These are phyloP conservation scores for Neurospora sp. DNA, from an alignment of 495 filamentous ascomycete species.

Conservation along the genomic window DNA sequence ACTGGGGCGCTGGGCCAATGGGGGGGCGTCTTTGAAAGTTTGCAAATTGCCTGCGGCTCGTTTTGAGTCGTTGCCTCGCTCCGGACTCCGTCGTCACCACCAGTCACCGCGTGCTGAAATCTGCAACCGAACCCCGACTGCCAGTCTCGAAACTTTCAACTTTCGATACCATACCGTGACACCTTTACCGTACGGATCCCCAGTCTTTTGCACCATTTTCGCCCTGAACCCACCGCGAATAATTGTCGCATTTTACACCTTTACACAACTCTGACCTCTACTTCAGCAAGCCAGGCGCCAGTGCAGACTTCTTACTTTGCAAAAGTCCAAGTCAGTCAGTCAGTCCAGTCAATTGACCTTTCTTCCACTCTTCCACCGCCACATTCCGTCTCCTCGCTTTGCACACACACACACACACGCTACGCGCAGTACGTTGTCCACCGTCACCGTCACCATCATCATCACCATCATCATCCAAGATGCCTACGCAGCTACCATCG, in stretches of 20 bases:
- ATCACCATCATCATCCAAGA: slow-evolving; percentile 18
- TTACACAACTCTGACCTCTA: not conserved
- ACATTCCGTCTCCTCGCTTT: not conserved
- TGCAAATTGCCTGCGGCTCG: not conserved
- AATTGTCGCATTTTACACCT: not conserved
- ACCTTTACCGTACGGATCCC: not conserved
- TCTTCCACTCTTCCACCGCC: not conserved
- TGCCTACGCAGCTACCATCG: slow-evolving; percentile 70
- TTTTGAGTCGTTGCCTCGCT: not conserved
- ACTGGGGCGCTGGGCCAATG: not conserved
- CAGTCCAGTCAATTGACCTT: not conserved
- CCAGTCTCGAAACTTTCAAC: not conserved
- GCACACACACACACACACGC: not conserved
- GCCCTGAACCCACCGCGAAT: not conserved
- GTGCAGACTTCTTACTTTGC: not conserved
- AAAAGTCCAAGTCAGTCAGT: not conserved
- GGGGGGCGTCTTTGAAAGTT: not conserved
- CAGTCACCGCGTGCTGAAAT: not conserved
- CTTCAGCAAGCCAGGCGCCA: not conserved
- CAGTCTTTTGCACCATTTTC: not conserved
- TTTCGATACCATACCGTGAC: not conserved
- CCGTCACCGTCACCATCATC: not conserved
- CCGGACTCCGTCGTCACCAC: not conserved
- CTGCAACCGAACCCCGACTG: not conserved
- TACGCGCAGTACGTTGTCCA: not conserved